A percentile compares a stretch with the other conserved stretches of the same genome.
phyloP scores from a whole-genome alignment of 306 rosid genomes.

The Dryas octopetala region DNA sequence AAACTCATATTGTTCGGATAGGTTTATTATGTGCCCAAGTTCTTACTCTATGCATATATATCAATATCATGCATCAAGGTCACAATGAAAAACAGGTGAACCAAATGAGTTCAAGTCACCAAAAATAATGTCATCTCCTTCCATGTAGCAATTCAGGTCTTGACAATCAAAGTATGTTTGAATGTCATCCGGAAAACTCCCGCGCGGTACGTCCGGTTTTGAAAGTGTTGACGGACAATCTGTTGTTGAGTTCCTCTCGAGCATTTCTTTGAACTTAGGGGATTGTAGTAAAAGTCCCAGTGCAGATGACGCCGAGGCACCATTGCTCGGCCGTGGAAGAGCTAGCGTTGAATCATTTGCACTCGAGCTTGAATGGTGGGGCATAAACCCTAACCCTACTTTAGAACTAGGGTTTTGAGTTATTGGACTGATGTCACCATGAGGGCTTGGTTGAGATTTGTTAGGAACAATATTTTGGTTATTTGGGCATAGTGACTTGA shows the following conservation, averaged over 20 bases:
- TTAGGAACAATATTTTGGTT: conserved; percentile 17
- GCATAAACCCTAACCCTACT: conserved; percentile 26
- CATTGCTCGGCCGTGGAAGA: neutral
- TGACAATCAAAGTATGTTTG: conserved; percentile 77
- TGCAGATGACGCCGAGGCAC: conserved; percentile 39
- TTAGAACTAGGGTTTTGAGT: conserved; percentile 19
- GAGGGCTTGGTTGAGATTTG: conserved; percentile 25
- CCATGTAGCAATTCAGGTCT: conserved; percentile 43
- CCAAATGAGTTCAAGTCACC: conserved; percentile 52
- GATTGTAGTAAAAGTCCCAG: conserved; percentile 53
- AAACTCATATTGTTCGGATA: neutral
- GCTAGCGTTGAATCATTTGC: neutral
- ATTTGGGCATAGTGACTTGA: conserved; percentile 50
- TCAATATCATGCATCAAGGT: conserved; percentile 44
- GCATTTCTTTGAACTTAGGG: conserved; percentile 62
- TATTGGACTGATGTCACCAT: neutral
- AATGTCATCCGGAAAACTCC: conserved; percentile 78
- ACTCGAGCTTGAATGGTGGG: conserved; percentile 21
- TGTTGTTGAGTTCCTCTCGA: conserved; percentile 36
- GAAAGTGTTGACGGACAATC: conserved; percentile 28
- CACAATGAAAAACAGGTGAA: conserved; percentile 64
- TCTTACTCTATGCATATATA: too few relatives aligned
- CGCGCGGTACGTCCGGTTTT: conserved; percentile 42
- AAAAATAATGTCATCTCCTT: conserved; percentile 67
- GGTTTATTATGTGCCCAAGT: too few relatives aligned